Evolutionary conservation across 2,329 filamentous ascomycete species (phyloP).

Genomic region (Fusarium lyarnte): DNA sequence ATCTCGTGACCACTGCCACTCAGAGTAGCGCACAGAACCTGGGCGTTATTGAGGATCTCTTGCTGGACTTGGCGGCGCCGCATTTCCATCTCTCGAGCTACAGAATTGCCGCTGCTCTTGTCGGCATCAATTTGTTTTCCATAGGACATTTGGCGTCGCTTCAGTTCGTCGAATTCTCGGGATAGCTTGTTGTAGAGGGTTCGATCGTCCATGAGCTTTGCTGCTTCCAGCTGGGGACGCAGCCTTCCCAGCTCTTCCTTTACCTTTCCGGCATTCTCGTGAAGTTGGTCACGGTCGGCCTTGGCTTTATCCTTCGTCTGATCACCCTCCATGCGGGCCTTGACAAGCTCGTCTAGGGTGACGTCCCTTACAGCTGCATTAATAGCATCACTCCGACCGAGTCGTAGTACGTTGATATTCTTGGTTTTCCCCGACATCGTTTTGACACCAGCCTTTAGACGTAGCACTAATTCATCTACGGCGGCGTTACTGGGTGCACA

Average conservation of each 20-base stretch:
- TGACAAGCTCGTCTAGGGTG: constrained; percentile 91
- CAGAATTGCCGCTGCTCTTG: constrained; percentile 85
- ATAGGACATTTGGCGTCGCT: constrained; percentile 76
- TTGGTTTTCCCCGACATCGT: constrained; percentile 76
- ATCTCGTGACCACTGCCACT: constrained; percentile 97
- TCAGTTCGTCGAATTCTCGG: constrained; percentile 80
- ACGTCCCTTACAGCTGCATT: constrained; percentile 90
- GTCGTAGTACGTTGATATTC: constrained; percentile 86
- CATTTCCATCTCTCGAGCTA: constrained; percentile 85
- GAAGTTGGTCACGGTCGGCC: constrained; percentile 66
- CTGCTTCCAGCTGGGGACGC: constrained; percentile 76
- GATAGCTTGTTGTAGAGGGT: constrained; percentile 66
- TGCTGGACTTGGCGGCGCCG: constrained; percentile 86
- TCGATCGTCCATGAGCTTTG: constrained; percentile 64
- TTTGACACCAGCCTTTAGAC: constrained; percentile 87
- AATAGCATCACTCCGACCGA: constrained; percentile 92
- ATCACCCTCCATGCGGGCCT: constrained; percentile 72
- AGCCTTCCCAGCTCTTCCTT: constrained; percentile 78
- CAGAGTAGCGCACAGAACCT: constrained; percentile 93
- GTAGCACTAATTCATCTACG: constrained; percentile 93
- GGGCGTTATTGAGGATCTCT: constrained; percentile 87
- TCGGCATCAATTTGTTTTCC: constrained; percentile 86
- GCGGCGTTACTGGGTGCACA: constrained; percentile 99
- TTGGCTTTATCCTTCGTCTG: constrained; percentile 66
- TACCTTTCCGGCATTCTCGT: constrained; percentile 73